Base-by-base conservation (phyloP, 2,329 filamentous ascomycete species). In the Alternaria consortialis region DNA sequence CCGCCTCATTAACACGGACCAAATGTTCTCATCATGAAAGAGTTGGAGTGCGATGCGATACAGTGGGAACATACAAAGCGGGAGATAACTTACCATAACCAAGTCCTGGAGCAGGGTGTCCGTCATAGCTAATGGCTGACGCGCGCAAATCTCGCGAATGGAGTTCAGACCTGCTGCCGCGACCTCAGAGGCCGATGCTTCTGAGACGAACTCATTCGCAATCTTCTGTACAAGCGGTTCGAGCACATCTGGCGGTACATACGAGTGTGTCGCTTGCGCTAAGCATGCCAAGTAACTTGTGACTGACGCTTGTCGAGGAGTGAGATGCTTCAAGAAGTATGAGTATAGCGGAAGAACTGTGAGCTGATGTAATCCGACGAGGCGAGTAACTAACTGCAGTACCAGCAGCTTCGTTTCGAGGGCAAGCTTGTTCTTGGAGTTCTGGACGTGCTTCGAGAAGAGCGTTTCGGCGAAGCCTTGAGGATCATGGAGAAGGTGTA, bases 141-240 rank as follows among this genome's bases (percentile, higher is more conserved):
- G 87, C 3, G 90, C 90, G 78, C 94, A 97, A 27, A 99, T 92
- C 75, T 99, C 95, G 52, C 95, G 89, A 67, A 99, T 98, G 13
- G 93, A 91, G 77, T 98, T 97, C 56, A 99, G 84, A 74, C 94
- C 95, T 5, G 95, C 94, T 4, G 94, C 90, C 1, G 92, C 92
- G 31, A 99, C 94, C 79, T 98, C 94, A 4, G 91, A 87, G 0
- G 95, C 94, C 0, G 94, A 89, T 1, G 93, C 95, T 81, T 99
- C 95, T 0, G 93, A 97, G 2, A 99, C 94, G 74, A 99, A 99
- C 77, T 99, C 95, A 74, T 98, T 97, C 32, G 95, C 94, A 71
- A 99, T 98, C 82, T 97, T 98, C 77, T 93, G 90, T 2, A 99
- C 84, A 5, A 98, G 82, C 0, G 95, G 94, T 77, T 98, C 94